Conservation (phyloP, 2,329 filamentous ascomycete genomes). For the Ceratocystis cubensis region DNA sequence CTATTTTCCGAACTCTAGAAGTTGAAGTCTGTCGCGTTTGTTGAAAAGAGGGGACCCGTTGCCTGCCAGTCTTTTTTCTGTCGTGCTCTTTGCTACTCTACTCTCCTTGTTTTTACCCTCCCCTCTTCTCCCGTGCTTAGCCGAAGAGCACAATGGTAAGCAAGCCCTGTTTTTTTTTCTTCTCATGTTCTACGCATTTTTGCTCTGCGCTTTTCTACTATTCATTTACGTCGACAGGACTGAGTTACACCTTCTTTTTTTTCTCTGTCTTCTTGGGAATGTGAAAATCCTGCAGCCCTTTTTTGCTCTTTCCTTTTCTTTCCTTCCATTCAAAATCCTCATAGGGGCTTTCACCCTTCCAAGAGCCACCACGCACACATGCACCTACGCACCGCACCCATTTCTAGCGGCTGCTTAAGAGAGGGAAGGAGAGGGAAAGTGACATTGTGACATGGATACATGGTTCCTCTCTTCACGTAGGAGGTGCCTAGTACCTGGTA, state of each 20-base stretch:
- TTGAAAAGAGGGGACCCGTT: background rate
- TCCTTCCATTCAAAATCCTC: background rate
- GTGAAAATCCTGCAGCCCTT: conserved; percentile 4
- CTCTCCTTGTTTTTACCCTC: background rate
- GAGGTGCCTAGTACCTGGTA: background rate
- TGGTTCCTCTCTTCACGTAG: background rate
- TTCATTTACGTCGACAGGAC: background rate
- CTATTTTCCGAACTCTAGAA: background rate
- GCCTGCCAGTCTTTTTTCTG: background rate
- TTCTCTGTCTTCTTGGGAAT: background rate
- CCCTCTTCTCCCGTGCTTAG: background rate
- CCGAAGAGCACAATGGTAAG: background rate
- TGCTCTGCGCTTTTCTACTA: background rate
- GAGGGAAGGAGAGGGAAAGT: too few relatives aligned
- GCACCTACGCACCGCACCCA: conserved; percentile 3
- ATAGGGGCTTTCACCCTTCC: background rate
- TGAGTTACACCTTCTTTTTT: background rate
- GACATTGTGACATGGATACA: background rate
- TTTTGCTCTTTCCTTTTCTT: background rate
- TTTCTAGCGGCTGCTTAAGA: background rate
- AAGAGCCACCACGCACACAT: background rate
- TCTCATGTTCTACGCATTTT: background rate
- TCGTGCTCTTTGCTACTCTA: background rate
- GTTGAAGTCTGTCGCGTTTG: background rate
- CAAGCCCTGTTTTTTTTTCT: background rate